Evolutionary conservation across 1,139 yeast genomes (phyloP), one percentile per base, ranked within the genome.

Genomic region (Debaryomycetaceae sp.): DNA sequence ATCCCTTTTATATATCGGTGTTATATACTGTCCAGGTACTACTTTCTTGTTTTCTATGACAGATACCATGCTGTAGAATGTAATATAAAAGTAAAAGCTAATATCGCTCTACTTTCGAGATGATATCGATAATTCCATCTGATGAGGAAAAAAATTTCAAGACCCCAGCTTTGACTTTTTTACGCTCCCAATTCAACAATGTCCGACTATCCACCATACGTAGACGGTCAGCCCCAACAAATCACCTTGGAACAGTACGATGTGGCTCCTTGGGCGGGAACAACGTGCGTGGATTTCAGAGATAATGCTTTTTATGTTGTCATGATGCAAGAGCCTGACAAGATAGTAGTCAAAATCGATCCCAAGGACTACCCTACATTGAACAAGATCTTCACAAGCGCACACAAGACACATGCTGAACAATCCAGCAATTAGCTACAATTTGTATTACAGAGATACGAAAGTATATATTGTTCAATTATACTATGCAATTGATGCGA

Each of bases 11-110:
- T 61, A 63, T 4, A 65, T 62, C 2, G 78, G 76, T 8, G 67
- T 58, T 36, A 75, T 60, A 51, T 72, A 73, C 49, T 89, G 96
- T 1, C 97, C 97, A 1, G 97, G 97, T 13, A 87, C 76, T 3
- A 81, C 90, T 37, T 59, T 60, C 24, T 67, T 49, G 14, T 27
- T 42, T 22, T 39, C 42, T 37, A 35, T 33, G 34, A 36, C 24
- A 6, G 14, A 34, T 9, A 3, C 7, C 24, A n/a, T 14, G 34
- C 22, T 24, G 24, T 37, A 35, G 37, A 17, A 7, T 9, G 14
- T 17, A 7, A 36, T 36, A 17, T 13, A 14, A n/a, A 4, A n/a
- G 13, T 11, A n/a, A n/a, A 31, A 31, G 13, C 34, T n/a, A 11
- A 31, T 31, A 17, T 17, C 20, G 20, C 20, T 17, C 4, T 17